Evolutionary conservation across 768 basidiomycete genomes (phyloP), one percentile per base, ranked within the genome.

Genomic region (Russula olivacea): DNA sequence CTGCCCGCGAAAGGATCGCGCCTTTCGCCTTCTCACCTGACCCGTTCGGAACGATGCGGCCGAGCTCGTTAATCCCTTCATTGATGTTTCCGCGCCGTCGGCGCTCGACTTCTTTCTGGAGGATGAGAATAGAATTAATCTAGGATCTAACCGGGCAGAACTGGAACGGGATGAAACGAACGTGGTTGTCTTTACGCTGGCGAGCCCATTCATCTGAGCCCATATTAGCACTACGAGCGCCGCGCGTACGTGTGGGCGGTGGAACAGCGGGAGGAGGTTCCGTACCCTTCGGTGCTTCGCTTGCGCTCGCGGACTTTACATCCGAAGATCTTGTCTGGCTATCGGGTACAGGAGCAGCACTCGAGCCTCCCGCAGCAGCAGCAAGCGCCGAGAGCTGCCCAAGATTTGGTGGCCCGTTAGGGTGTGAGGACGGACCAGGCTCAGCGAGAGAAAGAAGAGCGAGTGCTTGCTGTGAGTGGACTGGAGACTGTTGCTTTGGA

Each of bases 91-190:
- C 94, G 52, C 96, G 81, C 58, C 96, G 87, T 41, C 93, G 85
- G 58, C 96, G 89, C 74, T 99, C 96, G 14, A 98, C 94, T 77
- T 98, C 94, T 91, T 98, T 98, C 95, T 98, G 76, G 56, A 66
- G 15, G 7, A 34, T 10, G 43, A 11, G 19, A 47, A 47, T 11
- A 28, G n/a, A 40, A 32, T 63, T 23, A 61, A 58, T 14, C 21
- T 57, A 55, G 15, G 32, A 57, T 17, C n/a, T 25, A 45, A 56
- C 49, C 61, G 4, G 10, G 36, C 7, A 12, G 1, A 19, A 40
- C 15, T 1, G 10, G 19, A 41, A 49, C 2, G 2, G 5, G 12
- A 38, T 57, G 43, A 34, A 77, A 77, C 85, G 36, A 70, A 87
- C 89, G 72, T 91, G 89, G 61, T 91, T 91, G 67, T 91, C 89